phyloP scores from a whole-genome alignment of 192 early-diverging fungal genomes.

The Chytriomyces confervae region DNA sequence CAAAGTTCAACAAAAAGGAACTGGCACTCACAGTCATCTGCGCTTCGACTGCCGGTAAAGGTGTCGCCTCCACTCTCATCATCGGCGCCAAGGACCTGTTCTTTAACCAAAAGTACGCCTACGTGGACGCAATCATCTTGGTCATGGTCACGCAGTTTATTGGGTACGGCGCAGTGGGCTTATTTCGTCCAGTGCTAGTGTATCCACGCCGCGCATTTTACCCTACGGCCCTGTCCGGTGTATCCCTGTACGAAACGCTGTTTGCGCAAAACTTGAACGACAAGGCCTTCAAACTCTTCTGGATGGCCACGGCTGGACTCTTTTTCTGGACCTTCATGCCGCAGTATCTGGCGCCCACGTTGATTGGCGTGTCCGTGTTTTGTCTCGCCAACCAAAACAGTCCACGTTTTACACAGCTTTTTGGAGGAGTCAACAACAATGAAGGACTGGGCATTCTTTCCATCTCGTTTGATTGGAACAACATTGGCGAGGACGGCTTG shows the following conservation, averaged over 20 bases:
- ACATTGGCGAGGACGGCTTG: constrained; percentile 64
- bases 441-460: constrained; percentile 17
- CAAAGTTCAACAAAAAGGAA: constrained; percentile 82
- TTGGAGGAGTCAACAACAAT: constrained; percentile 34
- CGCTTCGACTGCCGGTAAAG: constrained; percentile 6
- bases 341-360: constrained; percentile 50
- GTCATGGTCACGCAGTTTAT: constrained; percentile 38
- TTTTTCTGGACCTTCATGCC: constrained; percentile 62
- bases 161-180: constrained; percentile 68
- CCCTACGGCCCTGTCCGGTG: constrained; percentile 74
- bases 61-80: constrained; percentile 17
- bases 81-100: constrained; percentile 24
- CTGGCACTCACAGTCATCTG: constrained; percentile 72
- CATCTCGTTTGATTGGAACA: constrained; percentile 34
- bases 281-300: constrained; percentile 58
- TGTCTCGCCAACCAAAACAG: constrained; percentile 4
- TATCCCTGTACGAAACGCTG: constrained; percentile 77
- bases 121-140: constrained; percentile 63
- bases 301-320: constrained; percentile 50
- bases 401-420: neutral
- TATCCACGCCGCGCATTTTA: constrained; percentile 82
- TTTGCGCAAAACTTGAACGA: constrained; percentile 54
- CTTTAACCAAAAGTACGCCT: constrained; percentile 25
- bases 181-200: constrained; percentile 75
- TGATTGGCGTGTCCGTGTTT: constrained; percentile 11